phyloP scores from a whole-genome alignment of 2,329 filamentous ascomycete species.

The Penicillium sp. region DNA sequence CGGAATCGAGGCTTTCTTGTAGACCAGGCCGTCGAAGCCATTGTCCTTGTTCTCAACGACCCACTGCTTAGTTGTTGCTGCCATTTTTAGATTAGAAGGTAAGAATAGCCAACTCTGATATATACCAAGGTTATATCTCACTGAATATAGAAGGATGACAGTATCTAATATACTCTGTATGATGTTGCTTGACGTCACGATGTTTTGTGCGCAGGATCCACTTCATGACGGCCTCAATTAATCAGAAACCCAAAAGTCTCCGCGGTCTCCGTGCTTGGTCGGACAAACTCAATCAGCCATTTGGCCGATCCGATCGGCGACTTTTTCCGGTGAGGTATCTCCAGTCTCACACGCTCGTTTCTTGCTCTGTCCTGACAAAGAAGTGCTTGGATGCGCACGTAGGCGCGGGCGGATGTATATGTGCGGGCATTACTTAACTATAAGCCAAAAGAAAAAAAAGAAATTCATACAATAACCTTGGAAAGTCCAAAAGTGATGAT shows the following conservation, averaged over 20 bases:
- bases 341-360: not conserved
- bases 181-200: not conserved
- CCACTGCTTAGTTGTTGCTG: constrained; percentile 57
- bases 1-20: constrained; percentile 56
- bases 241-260: not conserved
- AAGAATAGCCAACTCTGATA: not conserved
- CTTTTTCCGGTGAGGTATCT: not conserved
- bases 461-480: no score
- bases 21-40: constrained; percentile 62
- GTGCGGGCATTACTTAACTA: no score
- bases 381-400: no score
- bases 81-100: constrained; percentile 28
- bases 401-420: no score
- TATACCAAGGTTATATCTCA: not conserved
- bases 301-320: not conserved
- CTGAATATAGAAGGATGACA: not conserved
- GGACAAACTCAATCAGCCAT: not conserved
- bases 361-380: not conserved
- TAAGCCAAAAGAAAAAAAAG: no score
- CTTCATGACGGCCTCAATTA: constrained; percentile 11
- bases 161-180: not conserved
- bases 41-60: constrained; percentile 50
- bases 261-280: not conserved
- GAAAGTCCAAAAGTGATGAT: no score
- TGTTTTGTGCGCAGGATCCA: not conserved